Evolutionary conservation across 495 filamentous ascomycete species (phyloP).

Genomic region (Penicillium psychrofluorescens): DNA sequence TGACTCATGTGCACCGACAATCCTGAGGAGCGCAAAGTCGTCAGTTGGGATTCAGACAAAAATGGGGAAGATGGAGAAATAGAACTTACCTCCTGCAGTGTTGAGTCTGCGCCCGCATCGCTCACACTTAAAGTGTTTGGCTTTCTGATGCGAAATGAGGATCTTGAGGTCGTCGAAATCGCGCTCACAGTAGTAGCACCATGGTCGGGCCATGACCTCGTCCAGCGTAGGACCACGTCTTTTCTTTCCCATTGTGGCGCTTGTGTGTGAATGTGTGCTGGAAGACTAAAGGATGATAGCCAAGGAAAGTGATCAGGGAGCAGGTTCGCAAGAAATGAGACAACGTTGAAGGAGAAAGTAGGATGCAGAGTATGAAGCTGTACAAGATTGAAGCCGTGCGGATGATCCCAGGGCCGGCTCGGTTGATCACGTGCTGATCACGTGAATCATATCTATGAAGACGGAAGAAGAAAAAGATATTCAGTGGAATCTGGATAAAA

Average conservation of each 20-base stretch:
- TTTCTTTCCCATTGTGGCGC: slow-evolving; percentile 68
- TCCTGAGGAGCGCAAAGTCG: slow-evolving; percentile 42
- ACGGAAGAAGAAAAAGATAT: too few relatives aligned
- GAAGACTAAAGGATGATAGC: too few relatives aligned
- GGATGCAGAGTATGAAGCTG: too few relatives aligned
- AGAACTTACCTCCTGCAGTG: slow-evolving; percentile 77
- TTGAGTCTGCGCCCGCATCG: slow-evolving; percentile 80
- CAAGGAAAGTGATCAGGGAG: too few relatives aligned
- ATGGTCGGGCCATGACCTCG: slow-evolving; percentile 78
- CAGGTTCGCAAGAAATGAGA: too few relatives aligned
- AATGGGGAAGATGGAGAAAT: slow-evolving; percentile 4
- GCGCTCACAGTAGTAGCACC: slow-evolving; percentile 99
- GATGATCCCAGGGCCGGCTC: too few relatives aligned
- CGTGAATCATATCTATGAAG: too few relatives aligned
- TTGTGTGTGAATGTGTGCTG: not conserved
- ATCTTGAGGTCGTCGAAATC: slow-evolving; percentile 97
- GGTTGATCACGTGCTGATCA: too few relatives aligned
- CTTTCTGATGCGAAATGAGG: slow-evolving; percentile 92
- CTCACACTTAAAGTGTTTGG: slow-evolving; percentile 97
- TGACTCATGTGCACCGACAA: slow-evolving; percentile 95
- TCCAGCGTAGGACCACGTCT: slow-evolving; percentile 76
- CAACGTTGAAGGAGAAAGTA: too few relatives aligned
- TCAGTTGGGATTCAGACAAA: slow-evolving; percentile 1
- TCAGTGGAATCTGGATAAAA: too few relatives aligned
- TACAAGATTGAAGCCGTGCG: too few relatives aligned